phyloP scores from a whole-genome alignment of 495 filamentous ascomycete species.

The Trypethelium eluteriae region DNA sequence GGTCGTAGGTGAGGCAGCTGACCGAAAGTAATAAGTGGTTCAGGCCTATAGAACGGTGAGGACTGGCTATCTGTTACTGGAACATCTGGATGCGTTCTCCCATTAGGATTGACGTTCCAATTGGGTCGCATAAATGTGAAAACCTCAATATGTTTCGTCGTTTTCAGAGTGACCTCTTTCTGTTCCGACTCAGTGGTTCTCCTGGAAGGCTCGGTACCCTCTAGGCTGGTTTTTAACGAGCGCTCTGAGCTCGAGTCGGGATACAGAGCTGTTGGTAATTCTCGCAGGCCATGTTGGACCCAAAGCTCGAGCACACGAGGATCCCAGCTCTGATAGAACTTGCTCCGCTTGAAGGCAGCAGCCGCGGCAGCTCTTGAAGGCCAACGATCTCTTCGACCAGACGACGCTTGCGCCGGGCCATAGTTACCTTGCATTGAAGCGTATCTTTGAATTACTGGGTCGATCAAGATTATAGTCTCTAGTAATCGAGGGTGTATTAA shows the following conservation, averaged over 20 bases:
- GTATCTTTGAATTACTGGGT: constrained; percentile 61
- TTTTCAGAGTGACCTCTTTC: constrained; percentile 34
- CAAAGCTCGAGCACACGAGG: constrained; percentile 35
- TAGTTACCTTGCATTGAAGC: constrained; percentile 29
- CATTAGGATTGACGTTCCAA: constrained; percentile 30
- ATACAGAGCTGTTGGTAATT: constrained; percentile 35
- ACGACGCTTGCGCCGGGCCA: constrained; percentile 29
- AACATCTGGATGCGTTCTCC: constrained; percentile 37
- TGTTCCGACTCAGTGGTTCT: constrained; percentile 15
- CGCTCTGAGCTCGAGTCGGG: constrained; percentile 12
- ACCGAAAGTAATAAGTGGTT: constrained; percentile 53
- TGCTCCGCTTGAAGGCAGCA: constrained; percentile 31
- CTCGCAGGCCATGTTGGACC: constrained; percentile 36
- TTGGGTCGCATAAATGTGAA: constrained; percentile 36
- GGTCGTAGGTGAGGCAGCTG: constrained; percentile 65
- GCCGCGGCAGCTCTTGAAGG: constrained; percentile 34
- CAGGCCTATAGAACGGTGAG: constrained; percentile 69
- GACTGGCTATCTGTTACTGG: constrained; percentile 15
- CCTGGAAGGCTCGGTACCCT: constrained; percentile 7
- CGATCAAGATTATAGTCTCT: constrained; percentile 65
- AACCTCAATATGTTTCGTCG: constrained; percentile 38
- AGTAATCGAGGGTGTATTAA: constrained; percentile 79
- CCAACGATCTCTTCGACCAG: constrained; percentile 34
- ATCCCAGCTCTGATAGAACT: constrained; percentile 41
- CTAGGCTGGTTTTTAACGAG: too few relatives aligned